Percentiles rank a stretch among this genome's conserved stretches.
Evolutionary conservation across 345 rosid genomes (phyloP).

Genomic region (Gynandropsis gynandra): DNA sequence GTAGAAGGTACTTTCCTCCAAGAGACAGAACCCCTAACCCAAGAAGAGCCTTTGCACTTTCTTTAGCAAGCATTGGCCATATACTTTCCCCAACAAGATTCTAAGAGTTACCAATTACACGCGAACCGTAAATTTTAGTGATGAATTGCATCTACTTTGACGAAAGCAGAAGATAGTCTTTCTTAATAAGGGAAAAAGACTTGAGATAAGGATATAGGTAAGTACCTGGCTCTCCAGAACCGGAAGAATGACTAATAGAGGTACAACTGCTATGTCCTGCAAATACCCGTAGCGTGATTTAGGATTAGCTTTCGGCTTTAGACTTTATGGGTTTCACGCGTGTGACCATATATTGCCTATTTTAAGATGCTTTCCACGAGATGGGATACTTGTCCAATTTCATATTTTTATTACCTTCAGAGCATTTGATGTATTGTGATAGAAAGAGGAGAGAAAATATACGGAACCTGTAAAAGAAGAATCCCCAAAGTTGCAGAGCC

Average conservation of each 20-base stretch:
- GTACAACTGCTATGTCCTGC: conserved; percentile 96
- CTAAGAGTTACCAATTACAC: too few relatives aligned
- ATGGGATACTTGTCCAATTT: not conserved
- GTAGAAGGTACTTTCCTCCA: conserved; percentile 75
- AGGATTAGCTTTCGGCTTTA: conserved; percentile 4
- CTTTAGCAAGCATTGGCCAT: conserved; percentile 85
- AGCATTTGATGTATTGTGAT: not conserved
- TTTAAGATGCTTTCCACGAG: not conserved
- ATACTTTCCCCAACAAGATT: conserved; percentile 62
- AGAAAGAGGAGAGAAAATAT: conserved; percentile 14
- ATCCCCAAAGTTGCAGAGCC: conserved; percentile 97
- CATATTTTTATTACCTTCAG: conserved; percentile 7
- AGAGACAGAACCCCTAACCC: conserved; percentile 90
- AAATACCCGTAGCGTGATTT: conserved; percentile 22
- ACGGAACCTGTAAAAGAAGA: conserved; percentile 85
- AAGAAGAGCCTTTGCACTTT: conserved; percentile 78
- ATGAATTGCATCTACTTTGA: too few relatives aligned
- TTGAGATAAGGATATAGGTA: conserved; percentile 1
- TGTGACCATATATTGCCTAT: not conserved
- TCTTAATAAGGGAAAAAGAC: not conserved
- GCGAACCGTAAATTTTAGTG: too few relatives aligned
- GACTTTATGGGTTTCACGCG: not conserved
- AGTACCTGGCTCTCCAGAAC: conserved; percentile 88
- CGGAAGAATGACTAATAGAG: conserved; percentile 88
- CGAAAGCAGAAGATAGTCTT: not conserved